Evolutionary conservation across 805 yeast species (phyloP).

Genomic region (Grigorovia humatica): DNA sequence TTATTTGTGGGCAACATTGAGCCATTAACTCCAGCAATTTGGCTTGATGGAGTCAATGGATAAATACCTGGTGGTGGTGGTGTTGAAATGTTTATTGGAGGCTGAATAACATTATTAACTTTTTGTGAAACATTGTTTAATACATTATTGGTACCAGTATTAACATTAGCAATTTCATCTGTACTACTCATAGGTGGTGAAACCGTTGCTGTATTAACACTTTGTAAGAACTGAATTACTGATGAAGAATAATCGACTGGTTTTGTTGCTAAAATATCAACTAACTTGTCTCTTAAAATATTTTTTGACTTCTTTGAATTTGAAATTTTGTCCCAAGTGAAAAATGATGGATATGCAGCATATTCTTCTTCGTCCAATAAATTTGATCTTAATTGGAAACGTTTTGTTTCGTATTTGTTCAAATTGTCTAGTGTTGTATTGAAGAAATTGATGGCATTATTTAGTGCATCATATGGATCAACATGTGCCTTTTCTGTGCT

Average conservation of each 20-base stretch:
- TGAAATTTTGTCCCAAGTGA: conserved; percentile 35
- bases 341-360: conserved; percentile 35
- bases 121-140: not conserved
- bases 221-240: conserved; percentile 24
- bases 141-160: conserved; percentile 11
- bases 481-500: conserved; percentile 30
- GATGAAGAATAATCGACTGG: conserved; percentile 26
- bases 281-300: conserved; percentile 24
- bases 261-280: conserved; percentile 29
- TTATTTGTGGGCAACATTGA: conserved; percentile 16
- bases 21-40: conserved; percentile 2
- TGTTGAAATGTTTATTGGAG: conserved; percentile 9
- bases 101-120: not conserved
- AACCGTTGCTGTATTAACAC: conserved; percentile 14
- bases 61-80: conserved; percentile 73
- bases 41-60: conserved; percentile 1
- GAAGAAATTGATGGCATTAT: conserved; percentile 37
- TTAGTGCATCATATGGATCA: conserved; percentile 38
- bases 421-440: conserved; percentile 39
- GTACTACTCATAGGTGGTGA: conserved; percentile 18
- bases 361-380: conserved; percentile 22
- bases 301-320: conserved; percentile 27
- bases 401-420: conserved; percentile 28
- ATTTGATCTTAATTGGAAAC: conserved; percentile 31
- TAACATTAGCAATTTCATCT: conserved; percentile 19